phyloP scores from a whole-genome alignment of 176 grass and related monocot species.

The Coix lacrymajobi region DNA sequence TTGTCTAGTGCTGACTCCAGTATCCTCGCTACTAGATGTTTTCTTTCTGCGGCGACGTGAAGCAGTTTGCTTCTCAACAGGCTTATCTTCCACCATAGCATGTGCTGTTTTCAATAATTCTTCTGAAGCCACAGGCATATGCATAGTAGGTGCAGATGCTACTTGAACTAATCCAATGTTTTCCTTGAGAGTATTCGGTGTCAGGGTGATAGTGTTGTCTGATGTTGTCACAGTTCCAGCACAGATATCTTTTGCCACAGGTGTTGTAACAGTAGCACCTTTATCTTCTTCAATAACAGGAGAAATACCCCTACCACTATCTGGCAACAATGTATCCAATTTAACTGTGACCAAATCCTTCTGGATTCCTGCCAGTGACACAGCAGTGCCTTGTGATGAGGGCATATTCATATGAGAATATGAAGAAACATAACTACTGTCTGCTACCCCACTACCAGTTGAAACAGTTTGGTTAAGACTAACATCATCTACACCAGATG shows the following conservation, averaged over 20 bases:
- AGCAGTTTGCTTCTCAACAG: slow-evolving; percentile 41
- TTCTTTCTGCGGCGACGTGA: slow-evolving; percentile 52
- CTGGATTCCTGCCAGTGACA: slow-evolving; percentile 20
- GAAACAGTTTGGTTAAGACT: slow-evolving; percentile 26
- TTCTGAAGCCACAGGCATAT: slow-evolving; percentile 52
- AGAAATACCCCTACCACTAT: slow-evolving; percentile 27
- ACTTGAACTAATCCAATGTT: slow-evolving; percentile 42
- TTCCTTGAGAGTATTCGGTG: slow-evolving; percentile 32
- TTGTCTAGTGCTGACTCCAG: slow-evolving; percentile 43
- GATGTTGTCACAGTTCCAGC: slow-evolving; percentile 25
- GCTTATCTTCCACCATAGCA: slow-evolving; percentile 27
- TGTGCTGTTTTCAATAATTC: slow-evolving; percentile 41
- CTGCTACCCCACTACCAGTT: slow-evolving; percentile 28
- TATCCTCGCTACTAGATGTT: slow-evolving; percentile 25
- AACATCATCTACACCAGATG: slow-evolving; percentile 27
- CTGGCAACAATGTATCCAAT: slow-evolving; percentile 27
- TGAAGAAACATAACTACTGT: slow-evolving; percentile 32
- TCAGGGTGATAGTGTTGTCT: slow-evolving; percentile 19
- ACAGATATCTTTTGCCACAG: slow-evolving; percentile 29
- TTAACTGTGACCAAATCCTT: slow-evolving; percentile 40
- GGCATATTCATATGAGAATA: slow-evolving; percentile 34
- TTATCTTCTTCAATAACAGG: slow-evolving; percentile 30
- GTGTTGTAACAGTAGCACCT: slow-evolving; percentile 11
- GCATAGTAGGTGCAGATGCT: slow-evolving; percentile 26
- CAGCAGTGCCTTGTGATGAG: slow-evolving; percentile 21